Evolutionary conservation across 1,284 basidiomycete genomes (phyloP).

Genomic region (Schizophyllum commune): DNA sequence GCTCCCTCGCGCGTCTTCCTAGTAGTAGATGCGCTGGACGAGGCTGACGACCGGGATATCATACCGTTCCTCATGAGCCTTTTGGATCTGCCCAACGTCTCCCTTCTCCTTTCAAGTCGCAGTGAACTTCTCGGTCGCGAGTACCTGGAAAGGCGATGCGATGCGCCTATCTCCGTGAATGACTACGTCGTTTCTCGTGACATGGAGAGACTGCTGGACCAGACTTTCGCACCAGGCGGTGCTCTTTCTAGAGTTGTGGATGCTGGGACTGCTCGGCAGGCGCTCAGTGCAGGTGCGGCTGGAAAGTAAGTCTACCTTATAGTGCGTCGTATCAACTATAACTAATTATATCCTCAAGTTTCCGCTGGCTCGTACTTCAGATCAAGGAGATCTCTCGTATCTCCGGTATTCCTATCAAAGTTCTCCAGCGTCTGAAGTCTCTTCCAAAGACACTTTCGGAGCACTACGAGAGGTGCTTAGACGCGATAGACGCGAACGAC

Average conservation of each 20-base stretch:
- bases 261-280: not conserved
- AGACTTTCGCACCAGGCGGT: not conserved
- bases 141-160: not conserved
- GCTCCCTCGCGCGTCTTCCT: not conserved
- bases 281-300: not conserved
- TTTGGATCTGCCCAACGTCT: not conserved
- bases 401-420: not conserved
- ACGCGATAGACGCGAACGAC: not conserved
- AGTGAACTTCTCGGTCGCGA: not conserved
- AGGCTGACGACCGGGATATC: not conserved
- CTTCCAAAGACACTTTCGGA: not conserved
- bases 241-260: not conserved
- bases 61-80: not conserved
- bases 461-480: not conserved
- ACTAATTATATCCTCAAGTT: not conserved
- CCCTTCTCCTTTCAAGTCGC: not conserved
- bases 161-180: not conserved
- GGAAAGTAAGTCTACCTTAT: not conserved
- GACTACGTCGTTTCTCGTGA: not conserved
- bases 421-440: not conserved
- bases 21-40: not conserved
- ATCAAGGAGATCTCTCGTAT: not conserved
- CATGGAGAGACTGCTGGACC: not conserved
- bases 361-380: not conserved
- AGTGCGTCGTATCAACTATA: not conserved